A percentile compares a stretch with the other conserved stretches of the same genome.
Evolutionary conservation across 345 rosid genomes (phyloP).

Genomic region (Populus deltoides): DNA sequence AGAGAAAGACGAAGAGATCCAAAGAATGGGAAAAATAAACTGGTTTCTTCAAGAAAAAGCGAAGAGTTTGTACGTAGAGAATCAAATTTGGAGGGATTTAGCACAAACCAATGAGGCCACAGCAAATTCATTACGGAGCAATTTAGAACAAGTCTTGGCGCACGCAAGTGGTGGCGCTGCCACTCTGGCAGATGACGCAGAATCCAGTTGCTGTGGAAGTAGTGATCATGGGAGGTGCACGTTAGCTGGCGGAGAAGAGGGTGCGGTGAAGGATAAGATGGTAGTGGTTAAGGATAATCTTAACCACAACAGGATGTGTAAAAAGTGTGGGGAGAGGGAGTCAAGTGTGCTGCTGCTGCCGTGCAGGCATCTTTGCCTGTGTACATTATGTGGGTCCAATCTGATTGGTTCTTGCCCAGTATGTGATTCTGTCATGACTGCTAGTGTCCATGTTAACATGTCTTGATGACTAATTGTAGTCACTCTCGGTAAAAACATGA

Average conservation of each 20-base stretch:
- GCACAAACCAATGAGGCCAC: constrained; percentile 71
- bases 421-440: constrained; percentile 49
- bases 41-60: constrained; percentile 67
- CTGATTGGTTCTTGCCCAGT: constrained; percentile 44
- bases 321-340: constrained; percentile 64
- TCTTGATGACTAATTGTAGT: constrained; percentile 21
- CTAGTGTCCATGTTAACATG: constrained; percentile 66
- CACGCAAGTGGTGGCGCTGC: constrained; percentile 37
- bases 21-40: constrained; percentile 47
- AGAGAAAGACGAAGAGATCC: constrained; percentile 67
- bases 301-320: constrained; percentile 28
- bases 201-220: constrained; percentile 70
- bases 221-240: constrained; percentile 15
- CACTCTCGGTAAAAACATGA: not conserved
- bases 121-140: constrained; percentile 53
- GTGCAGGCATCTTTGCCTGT: constrained; percentile 83
- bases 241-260: constrained; percentile 14
- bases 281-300: not conserved
- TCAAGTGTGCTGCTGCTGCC: constrained; percentile 74
- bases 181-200: constrained; percentile 40
- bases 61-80: constrained; percentile 48
- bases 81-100: constrained; percentile 60
- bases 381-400: constrained; percentile 62
- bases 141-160: constrained; percentile 60
- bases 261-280: constrained; percentile 9